Conservation (phyloP, 768 basidiomycete genomes). For the Mycena venus region DNA sequence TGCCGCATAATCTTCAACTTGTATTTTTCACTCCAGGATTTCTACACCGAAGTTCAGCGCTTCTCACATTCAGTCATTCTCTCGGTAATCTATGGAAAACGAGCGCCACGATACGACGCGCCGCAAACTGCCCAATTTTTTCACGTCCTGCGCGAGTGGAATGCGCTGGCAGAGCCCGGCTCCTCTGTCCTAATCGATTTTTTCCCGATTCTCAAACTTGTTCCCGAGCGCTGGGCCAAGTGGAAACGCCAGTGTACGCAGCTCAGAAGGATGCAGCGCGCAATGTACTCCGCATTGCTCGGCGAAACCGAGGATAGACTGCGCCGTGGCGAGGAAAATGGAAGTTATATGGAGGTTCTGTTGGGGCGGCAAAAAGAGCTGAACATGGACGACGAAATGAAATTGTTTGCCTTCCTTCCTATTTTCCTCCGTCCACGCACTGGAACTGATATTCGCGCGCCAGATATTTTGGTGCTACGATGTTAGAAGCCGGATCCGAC, state of each 20-base stretch:
- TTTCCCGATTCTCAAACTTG: constrained; percentile 30
- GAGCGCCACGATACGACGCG: constrained; percentile 26
- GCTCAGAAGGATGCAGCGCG: constrained; percentile 39
- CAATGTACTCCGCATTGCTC: constrained; percentile 43
- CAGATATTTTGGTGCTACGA: constrained; percentile 46
- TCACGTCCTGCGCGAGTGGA: neutral
- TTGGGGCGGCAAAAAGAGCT: constrained; percentile 26
- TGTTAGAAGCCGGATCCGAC: constrained; percentile 47
- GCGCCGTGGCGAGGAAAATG: constrained; percentile 40
- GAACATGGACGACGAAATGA: neutral
- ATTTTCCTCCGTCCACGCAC: neutral
- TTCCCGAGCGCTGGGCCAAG: constrained; percentile 35
- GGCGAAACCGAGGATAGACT: constrained; percentile 39
- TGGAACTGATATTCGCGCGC: neutral
- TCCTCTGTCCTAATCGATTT: constrained; percentile 30
- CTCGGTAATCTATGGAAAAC: constrained; percentile 33
- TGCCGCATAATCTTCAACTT: neutral
- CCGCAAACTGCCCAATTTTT: constrained; percentile 17
- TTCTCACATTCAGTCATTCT: constrained; percentile 28
- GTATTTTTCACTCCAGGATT: constrained; percentile 36
- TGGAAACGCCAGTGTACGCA: constrained; percentile 36
- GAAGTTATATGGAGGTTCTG: constrained; percentile 48
- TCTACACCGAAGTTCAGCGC: constrained; percentile 29
- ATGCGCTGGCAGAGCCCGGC: constrained; percentile 17
- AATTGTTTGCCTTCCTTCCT: constrained; percentile 1